These are phyloP conservation scores for Neoboletus subvelutipes DNA, from an alignment of 768 basidiomycete species.

Conservation along the genomic window DNA sequence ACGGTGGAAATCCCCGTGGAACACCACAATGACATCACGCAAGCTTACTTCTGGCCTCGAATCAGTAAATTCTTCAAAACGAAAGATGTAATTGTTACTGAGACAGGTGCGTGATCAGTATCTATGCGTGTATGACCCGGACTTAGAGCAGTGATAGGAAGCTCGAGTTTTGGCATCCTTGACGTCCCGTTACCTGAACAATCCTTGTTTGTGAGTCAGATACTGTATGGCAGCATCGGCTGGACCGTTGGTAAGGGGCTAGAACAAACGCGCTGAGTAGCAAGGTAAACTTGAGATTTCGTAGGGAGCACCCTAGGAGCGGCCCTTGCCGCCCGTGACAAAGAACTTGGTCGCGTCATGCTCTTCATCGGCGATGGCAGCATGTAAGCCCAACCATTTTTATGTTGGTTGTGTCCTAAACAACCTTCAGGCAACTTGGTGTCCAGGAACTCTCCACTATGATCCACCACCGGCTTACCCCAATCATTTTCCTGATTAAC, in stretches of 20 bases:
- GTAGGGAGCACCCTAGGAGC: conserved; percentile 69
- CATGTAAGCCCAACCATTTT: conserved; percentile 45
- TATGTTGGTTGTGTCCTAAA: conserved; percentile 4
- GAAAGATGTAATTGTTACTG: conserved; percentile 78
- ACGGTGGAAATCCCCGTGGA: conserved; percentile 50
- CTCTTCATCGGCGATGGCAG: conserved; percentile 87
- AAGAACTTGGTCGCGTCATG: conserved; percentile 62
- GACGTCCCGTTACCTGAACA: conserved; percentile 78
- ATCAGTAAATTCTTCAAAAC: conserved; percentile 68
- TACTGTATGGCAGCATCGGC: conserved; percentile 92
- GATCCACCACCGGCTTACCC: conserved; percentile 67
- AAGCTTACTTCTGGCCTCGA: conserved; percentile 84
- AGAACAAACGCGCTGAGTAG: neutral
- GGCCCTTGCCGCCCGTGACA: conserved; percentile 74
- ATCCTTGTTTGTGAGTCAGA: conserved; percentile 65
- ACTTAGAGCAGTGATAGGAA: conserved; percentile 41
- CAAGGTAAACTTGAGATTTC: neutral
- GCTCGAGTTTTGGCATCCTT: conserved; percentile 81
- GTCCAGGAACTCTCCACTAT: conserved; percentile 87
- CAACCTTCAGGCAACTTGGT: conserved; percentile 58
- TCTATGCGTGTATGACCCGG: neutral
- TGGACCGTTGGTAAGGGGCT: conserved; percentile 68
- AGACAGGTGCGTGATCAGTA: conserved; percentile 59
- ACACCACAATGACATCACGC: conserved; percentile 56
- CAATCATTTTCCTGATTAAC: conserved; percentile 83